These are phyloP conservation scores for Triticum timopheevii DNA, from an alignment of 176 grass and related monocot species.

Conservation along the genomic window DNA sequence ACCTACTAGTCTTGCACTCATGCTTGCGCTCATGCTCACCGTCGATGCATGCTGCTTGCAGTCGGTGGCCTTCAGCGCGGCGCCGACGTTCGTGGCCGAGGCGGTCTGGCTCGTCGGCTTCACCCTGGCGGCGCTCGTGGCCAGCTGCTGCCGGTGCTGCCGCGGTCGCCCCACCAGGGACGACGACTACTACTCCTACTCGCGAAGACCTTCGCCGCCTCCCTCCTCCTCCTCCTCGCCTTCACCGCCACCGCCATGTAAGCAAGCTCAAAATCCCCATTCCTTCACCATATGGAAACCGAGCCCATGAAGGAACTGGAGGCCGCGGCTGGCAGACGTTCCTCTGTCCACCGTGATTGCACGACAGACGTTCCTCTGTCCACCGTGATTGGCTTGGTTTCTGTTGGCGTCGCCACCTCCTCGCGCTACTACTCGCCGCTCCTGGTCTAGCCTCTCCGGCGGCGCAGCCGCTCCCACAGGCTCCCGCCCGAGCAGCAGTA, in stretches of 20 bases:
- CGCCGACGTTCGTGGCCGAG: slow-evolving; percentile 53
- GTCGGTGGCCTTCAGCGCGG: slow-evolving; percentile 79
- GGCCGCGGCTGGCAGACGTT: no score
- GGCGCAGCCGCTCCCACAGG: background rate
- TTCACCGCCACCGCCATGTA: slow-evolving; percentile 48
- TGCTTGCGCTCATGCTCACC: background rate
- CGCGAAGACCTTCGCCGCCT: slow-evolving; percentile 33
- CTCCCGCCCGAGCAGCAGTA: slow-evolving; percentile 36
- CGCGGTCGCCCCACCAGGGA: background rate
- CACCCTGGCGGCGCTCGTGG: slow-evolving; percentile 35
- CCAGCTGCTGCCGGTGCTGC: slow-evolving; percentile 46
- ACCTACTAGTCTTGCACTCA: background rate
- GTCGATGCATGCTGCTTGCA: slow-evolving; percentile 12
- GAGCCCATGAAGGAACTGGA: no score
- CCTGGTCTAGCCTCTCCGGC: background rate
- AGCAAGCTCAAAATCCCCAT: no score
- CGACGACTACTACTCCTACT: slow-evolving; percentile 41
- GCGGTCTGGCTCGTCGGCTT: slow-evolving; percentile 58
- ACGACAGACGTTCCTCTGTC: no score
- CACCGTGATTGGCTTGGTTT: no score
- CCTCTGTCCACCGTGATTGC: no score
- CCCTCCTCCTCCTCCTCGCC: slow-evolving; percentile 43
- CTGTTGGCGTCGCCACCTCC: background rate
- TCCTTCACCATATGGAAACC: no score
- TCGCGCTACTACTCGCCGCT: slow-evolving; percentile 33